Base-by-base conservation (phyloP, 73 alveolate genomes). In the Paramecium sonneborni region DNA sequence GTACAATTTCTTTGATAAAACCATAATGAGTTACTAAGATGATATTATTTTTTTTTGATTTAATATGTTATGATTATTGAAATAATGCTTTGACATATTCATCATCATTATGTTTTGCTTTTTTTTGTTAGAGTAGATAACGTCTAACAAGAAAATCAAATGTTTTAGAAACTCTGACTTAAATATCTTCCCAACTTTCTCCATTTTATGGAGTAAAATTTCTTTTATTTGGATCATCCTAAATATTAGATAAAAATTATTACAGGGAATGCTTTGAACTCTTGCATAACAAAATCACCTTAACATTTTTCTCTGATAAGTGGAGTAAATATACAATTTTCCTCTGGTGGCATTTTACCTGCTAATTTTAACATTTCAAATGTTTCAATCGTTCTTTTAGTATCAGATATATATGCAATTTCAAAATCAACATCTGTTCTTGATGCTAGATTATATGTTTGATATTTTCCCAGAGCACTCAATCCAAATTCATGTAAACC, bases 171-270 rank as follows among this genome's bases (percentile, higher is more conserved):
- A 62, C 84, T 62, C 84, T 24, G 1, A 62, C 24, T 32, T 26
- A 12, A 9, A 62, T 46, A 30, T 62, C 84, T 30, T 32, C 44
- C 84, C 84, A 62, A 62, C 84, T 62, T 28, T 62, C 84, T 62
- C 84, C 84, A 62, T 62, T 62, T 26, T 21, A 0, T 14, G 84
- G 84, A 4, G 44, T 62, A 24, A 62, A 62, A 30, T 62, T 12
- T 62, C 84, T 62, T 14, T 62, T 62, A 3, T 62, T 62, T 62
- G 84, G 84, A 62, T 62, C 84, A 32, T 62, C 84, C 84, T 62
- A 30, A 3, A 52, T 62, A 5, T 7, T 57, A 14, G 23, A 30
- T 41, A 62, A 23, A 30, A 34, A 6, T 62, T 6, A 1, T 26
- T 62, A 62, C 84, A 62, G 84, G 84, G 11, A 62, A 62, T 11